These are phyloP conservation scores for Mycena maculata DNA, from an alignment of 768 basidiomycete species.

Conservation along the genomic window DNA sequence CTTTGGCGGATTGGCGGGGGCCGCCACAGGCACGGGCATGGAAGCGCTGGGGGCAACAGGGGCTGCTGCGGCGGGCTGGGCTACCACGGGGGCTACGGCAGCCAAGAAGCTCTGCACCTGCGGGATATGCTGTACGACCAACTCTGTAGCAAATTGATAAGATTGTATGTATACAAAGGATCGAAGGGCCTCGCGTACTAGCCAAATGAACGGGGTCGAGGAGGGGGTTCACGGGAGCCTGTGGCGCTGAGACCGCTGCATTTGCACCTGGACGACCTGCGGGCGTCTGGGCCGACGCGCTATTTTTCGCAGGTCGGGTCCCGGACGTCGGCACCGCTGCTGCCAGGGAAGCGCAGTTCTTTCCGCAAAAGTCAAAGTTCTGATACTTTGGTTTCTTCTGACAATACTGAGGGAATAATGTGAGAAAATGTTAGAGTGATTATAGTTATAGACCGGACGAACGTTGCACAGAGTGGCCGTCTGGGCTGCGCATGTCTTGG, in stretches of 20 bases:
- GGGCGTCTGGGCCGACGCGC: conserved; percentile 3
- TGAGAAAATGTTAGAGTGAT: conserved; percentile 1
- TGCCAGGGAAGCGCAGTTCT: conserved; percentile 67
- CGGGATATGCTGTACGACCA: conserved; percentile 60
- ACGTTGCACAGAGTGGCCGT: conserved; percentile 60
- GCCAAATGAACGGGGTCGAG: conserved; percentile 55
- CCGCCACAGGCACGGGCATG: conserved; percentile 9
- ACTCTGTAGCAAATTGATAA: conserved; percentile 42
- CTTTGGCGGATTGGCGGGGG: conserved; percentile 10
- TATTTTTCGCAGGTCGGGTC: conserved; percentile 15
- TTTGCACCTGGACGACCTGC: conserved; percentile 7
- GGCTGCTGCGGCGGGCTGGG: conserved; percentile 9
- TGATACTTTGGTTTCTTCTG: conserved; percentile 70
- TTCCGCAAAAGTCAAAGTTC: conserved; percentile 71
- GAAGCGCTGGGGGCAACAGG: background rate
- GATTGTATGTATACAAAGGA: too few relatives aligned
- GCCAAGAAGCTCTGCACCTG: conserved; percentile 55
- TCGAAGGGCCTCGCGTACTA: conserved; percentile 38
- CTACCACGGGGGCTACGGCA: conserved; percentile 18
- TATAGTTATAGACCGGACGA: conserved; percentile 31
- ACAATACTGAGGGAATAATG: conserved; percentile 54
- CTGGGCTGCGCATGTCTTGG: conserved; percentile 65
- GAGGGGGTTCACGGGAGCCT: conserved; percentile 35
- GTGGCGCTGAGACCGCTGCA: conserved; percentile 32
- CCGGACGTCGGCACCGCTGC: conserved; percentile 30